Conservation (phyloP, 1,284 basidiomycete genomes). For the Mycosarcoma mackinlayi region DNA sequence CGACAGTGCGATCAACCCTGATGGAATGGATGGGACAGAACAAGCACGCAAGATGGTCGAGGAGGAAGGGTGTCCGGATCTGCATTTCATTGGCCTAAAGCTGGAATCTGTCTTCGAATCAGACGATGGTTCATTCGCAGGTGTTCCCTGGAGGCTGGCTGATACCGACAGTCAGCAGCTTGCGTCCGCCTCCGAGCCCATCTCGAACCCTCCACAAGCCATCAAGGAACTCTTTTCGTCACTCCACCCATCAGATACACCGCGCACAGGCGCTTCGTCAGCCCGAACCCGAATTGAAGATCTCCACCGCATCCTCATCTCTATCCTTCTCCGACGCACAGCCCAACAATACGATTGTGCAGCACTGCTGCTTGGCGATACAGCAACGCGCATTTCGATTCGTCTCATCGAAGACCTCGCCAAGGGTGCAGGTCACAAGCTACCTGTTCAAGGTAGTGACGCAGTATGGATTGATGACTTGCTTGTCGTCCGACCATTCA, state of each 20-base stretch:
- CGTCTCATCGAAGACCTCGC: slow-evolving; percentile 56
- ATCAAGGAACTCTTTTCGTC: slow-evolving; percentile 37
- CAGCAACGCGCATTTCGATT: slow-evolving; percentile 52
- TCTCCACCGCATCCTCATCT: slow-evolving; percentile 48
- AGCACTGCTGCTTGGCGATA: slow-evolving; percentile 55
- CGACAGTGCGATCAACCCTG: slow-evolving; percentile 34
- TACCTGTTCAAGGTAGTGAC: slow-evolving; percentile 51
- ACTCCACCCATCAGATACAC: slow-evolving; percentile 33
- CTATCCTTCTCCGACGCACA: slow-evolving; percentile 37
- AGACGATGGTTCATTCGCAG: background rate
- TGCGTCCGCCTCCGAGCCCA: background rate
- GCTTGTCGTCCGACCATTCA: slow-evolving; percentile 54
- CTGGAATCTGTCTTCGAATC: slow-evolving; percentile 45
- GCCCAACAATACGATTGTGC: slow-evolving; percentile 41
- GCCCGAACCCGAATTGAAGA: slow-evolving; percentile 61
- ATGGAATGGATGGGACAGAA: slow-evolving; percentile 29
- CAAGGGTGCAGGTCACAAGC: slow-evolving; percentile 62
- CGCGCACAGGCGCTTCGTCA: slow-evolving; percentile 44
- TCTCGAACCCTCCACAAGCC: slow-evolving; percentile 20
- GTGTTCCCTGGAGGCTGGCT: slow-evolving; percentile 7
- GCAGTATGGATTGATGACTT: slow-evolving; percentile 56
- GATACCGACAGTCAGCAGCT: slow-evolving; percentile 19
- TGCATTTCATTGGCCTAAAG: slow-evolving; percentile 47
- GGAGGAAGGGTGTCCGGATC: slow-evolving; percentile 31
- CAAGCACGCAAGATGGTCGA: slow-evolving; percentile 39